phyloP scores from a whole-genome alignment of 2,329 filamentous ascomycete genomes.

The Sarocladium strictum region DNA sequence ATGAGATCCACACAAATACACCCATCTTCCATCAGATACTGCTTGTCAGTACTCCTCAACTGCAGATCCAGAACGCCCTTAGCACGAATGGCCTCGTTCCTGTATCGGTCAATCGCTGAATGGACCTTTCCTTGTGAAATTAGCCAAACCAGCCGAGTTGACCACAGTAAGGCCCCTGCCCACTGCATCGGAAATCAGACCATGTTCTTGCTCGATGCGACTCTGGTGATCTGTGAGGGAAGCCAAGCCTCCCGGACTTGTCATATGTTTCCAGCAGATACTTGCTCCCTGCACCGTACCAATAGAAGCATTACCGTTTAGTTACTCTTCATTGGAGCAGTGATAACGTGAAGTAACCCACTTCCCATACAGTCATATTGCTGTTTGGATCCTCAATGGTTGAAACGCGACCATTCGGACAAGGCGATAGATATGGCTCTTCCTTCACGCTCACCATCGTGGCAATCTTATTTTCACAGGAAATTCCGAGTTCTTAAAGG shows the following conservation, averaged over 20 bases:
- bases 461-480: slow-evolving; percentile 15
- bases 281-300: slow-evolving; percentile 17
- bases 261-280: slow-evolving; percentile 20
- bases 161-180: slow-evolving; percentile 25
- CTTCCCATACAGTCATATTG: slow-evolving; percentile 16
- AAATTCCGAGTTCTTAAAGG: slow-evolving; percentile 19
- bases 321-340: not conserved
- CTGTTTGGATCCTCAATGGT: slow-evolving; percentile 18
- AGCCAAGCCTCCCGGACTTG: slow-evolving; percentile 12
- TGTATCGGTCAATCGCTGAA: slow-evolving; percentile 22
- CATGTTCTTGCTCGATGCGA: slow-evolving; percentile 14
- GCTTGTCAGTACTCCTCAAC: slow-evolving; percentile 16
- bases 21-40: slow-evolving; percentile 18
- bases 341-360: not conserved
- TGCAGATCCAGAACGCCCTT: slow-evolving; percentile 20
- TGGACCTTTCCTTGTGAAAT: slow-evolving; percentile 18
- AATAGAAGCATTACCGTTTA: slow-evolving; percentile 9
- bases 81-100: slow-evolving; percentile 22
- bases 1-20: slow-evolving; percentile 21
- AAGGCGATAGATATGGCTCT: slow-evolving; percentile 16
- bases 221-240: slow-evolving; percentile 10
- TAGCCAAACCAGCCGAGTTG: slow-evolving; percentile 16
- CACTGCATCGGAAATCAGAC: slow-evolving; percentile 17
- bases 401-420: slow-evolving; percentile 17
- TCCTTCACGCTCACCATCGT: slow-evolving; percentile 14